phyloP scores from a whole-genome alignment of 352 stramenopile species.

The Phytophthora citricola region DNA sequence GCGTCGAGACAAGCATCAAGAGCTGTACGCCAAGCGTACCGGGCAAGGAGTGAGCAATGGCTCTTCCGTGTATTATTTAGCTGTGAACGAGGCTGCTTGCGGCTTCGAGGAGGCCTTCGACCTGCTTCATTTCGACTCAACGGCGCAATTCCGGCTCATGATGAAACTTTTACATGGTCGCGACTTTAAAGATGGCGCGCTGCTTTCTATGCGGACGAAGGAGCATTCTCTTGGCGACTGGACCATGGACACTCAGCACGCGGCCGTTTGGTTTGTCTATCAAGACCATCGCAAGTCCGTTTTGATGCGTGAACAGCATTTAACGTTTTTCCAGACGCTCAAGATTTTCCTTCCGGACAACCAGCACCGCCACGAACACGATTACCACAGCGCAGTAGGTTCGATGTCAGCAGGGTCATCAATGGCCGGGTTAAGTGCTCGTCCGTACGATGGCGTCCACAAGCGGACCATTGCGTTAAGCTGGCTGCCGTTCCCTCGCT shows the following conservation, averaged over 20 bases:
- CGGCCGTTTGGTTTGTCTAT: slow-evolving; percentile 68
- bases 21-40: slow-evolving; percentile 63
- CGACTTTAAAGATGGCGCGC: slow-evolving; percentile 61
- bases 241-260: slow-evolving; percentile 56
- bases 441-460: slow-evolving; percentile 54
- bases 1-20: slow-evolving; percentile 54
- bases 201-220: slow-evolving; percentile 50
- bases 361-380: slow-evolving; percentile 13
- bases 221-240: slow-evolving; percentile 43
- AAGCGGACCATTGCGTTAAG: slow-evolving; percentile 67
- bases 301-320: slow-evolving; percentile 54
- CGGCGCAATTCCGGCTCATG: slow-evolving; percentile 60
- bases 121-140: slow-evolving; percentile 65
- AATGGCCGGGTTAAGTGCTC: slow-evolving; percentile 30
- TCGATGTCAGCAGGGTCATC: slow-evolving; percentile 32
- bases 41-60: slow-evolving; percentile 30
- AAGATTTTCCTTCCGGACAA: slow-evolving; percentile 62
- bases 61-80: slow-evolving; percentile 54
- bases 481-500: slow-evolving; percentile 60
- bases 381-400: slow-evolving; percentile 15
- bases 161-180: slow-evolving; percentile 66
- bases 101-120: slow-evolving; percentile 68
- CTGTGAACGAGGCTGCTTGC: slow-evolving; percentile 64
- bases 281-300: slow-evolving; percentile 61
- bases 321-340: slow-evolving; percentile 74